Evolutionary conservation across 1,284 basidiomycete species (phyloP), one percentile per base, ranked within the genome.

Genomic region (Sporisorium graminicola): DNA sequence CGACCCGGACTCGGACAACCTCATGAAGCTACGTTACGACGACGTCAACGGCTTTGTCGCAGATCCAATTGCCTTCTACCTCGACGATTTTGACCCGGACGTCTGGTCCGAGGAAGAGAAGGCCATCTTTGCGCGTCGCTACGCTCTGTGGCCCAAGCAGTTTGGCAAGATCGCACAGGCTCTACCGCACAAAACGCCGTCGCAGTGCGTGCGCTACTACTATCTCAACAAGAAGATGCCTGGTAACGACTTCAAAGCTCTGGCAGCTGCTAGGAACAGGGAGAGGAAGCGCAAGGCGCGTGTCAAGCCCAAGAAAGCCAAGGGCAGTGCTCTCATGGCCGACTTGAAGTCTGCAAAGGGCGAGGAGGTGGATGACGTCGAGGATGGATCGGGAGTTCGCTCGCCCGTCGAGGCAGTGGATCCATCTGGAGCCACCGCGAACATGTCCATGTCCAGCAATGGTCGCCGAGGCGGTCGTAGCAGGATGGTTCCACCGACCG

Each of bases 151-250:
- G 83, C 95, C 95, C 9, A 98, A 98, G 86, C 95, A 98, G 85
- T 98, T 98, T 83, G 94, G 94, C 49, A 87, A 86, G 74, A 95
- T 98, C 68, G 91, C 95, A 1, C 90, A 91, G 37, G 90, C 88
- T 60, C 87, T 98, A 20, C 91, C 92, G 1, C 89, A 94, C 88
- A 98, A 98, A 89, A 92, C 93, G 4, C 88, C 93, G 0, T 88
- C 91, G 0, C 93, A 98, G 89, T 98, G 95, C 85, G 93, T 98
- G 46, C 89, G 92, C 54, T 97, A 91, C 87, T 98, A 98, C 87
- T 98, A 98, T 87, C 88, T 96, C 66, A 94, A 95, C 87, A 98
- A 98, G 89, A 94, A 96, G 63, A 54, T 55, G 63, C 72, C 75
- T 18, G 82, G 79, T n/a, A 77, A 80, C 72, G 78, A 82, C 51